phyloP scores from a whole-genome alignment of 345 rosid species.

The Linum usitatissimum region DNA sequence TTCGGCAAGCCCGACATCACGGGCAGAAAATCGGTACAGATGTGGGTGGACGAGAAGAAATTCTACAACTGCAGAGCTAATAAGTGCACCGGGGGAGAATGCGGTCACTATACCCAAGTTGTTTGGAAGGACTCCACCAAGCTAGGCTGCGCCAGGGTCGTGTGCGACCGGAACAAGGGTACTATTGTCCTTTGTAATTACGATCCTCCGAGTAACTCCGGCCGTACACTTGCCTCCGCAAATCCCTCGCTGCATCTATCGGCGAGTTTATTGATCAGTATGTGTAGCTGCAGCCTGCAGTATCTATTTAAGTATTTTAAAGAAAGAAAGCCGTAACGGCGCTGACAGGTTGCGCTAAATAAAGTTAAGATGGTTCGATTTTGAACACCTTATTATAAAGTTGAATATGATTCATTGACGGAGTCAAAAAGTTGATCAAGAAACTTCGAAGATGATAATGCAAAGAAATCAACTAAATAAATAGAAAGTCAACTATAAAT shows the following conservation, averaged over 20 bases:
- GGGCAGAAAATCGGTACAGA: neutral
- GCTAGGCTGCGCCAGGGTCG: slow-evolving; percentile 4
- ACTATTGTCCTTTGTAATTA: slow-evolving; percentile 5
- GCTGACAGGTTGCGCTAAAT: too few species aligned
- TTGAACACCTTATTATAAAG: too few species aligned
- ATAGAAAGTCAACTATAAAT: too few species aligned
- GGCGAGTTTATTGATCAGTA: neutral
- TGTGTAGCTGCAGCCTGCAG: neutral
- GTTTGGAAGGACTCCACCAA: slow-evolving; percentile 1
- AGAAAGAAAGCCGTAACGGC: too few species aligned
- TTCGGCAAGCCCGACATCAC: neutral
- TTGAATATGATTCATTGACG: too few species aligned
- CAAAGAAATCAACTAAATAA: too few species aligned
- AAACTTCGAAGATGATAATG: too few species aligned
- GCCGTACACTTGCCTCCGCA: neutral
- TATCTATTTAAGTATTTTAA: too few species aligned
- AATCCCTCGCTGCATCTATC: neutral
- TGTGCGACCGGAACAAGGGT: neutral
- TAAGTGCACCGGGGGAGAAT: neutral
- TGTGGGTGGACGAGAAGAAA: slow-evolving; percentile 8
- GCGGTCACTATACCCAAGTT: neutral
- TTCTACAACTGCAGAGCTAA: neutral
- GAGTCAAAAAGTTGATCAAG: too few species aligned
- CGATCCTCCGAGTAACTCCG: slow-evolving; percentile 3
- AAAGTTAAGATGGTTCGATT: too few species aligned